Evolutionary conservation across 345 rosid genomes (phyloP).

Genomic region (Salix koriyanagi): DNA sequence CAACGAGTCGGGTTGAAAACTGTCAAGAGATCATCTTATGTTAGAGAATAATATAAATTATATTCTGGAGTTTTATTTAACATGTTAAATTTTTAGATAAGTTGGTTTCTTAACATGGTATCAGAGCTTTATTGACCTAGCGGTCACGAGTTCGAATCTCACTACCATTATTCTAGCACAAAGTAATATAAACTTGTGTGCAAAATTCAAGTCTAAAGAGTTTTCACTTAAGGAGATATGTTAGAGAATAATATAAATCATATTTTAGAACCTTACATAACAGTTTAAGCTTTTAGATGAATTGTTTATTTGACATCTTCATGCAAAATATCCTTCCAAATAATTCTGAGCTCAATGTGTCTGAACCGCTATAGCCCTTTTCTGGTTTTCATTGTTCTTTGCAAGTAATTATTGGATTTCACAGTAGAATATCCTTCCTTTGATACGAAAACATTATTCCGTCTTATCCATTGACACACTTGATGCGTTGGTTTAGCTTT

Average conservation of each 20-base stretch:
- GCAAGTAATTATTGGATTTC: background rate
- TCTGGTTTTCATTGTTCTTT: background rate
- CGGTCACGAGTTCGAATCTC: no score
- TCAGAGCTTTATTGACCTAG: no score
- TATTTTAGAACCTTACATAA: no score
- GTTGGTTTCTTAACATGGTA: no score
- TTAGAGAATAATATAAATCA: no score
- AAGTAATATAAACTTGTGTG: accelerated
- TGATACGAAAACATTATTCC: background rate
- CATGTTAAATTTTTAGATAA: no score
- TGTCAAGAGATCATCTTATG: background rate
- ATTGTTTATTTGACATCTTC: background rate
- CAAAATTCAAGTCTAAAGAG: no score
- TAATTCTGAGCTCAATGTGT: background rate
- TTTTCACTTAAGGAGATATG: no score
- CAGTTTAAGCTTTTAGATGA: no score
- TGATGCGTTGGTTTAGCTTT: conserved; percentile 5
- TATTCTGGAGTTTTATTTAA: accelerated
- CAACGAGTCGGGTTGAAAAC: background rate
- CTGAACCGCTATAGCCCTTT: background rate
- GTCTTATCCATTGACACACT: background rate
- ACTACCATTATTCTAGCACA: no score
- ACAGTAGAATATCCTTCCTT: background rate
- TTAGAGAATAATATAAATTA: no score
- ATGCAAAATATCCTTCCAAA: background rate